A percentile compares a stretch with the other conserved stretches of the same genome.
phyloP scores from a whole-genome alignment of 2,329 filamentous ascomycete species.

The Paecilomyces variotii region DNA sequence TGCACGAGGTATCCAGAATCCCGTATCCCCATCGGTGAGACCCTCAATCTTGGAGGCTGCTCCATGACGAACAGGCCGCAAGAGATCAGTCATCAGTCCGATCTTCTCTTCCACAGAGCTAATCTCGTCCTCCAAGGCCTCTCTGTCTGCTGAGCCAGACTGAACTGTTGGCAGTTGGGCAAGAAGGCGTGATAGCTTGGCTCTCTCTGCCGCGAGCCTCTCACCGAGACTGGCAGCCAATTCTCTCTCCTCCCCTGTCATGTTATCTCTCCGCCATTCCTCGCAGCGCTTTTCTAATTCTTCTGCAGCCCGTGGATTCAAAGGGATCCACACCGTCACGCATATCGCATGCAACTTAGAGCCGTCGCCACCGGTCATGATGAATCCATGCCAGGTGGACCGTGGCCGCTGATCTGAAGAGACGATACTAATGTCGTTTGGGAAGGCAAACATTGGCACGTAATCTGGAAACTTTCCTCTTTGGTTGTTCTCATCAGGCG shows the following conservation, averaged over 20 bases:
- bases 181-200: slow-evolving; percentile 80
- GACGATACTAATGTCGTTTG: slow-evolving; percentile 94
- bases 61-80: slow-evolving; percentile 84
- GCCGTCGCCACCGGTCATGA: slow-evolving; percentile 91
- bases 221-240: slow-evolving; percentile 86
- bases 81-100: slow-evolving; percentile 87
- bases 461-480: slow-evolving; percentile 91
- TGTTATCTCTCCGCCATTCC: slow-evolving; percentile 81
- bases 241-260: slow-evolving; percentile 96
- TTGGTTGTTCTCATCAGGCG: slow-evolving; percentile 69
- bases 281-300: slow-evolving; percentile 68
- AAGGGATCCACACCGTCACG: slow-evolving; percentile 83
- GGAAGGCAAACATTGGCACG: slow-evolving; percentile 98
- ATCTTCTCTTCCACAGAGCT: slow-evolving; percentile 97
- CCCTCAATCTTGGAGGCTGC: slow-evolving; percentile 97
- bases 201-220: slow-evolving; percentile 76
- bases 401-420: slow-evolving; percentile 88
- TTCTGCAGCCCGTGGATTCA: slow-evolving; percentile 73
- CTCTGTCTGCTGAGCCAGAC: slow-evolving; percentile 73
- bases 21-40: slow-evolving; percentile 87
- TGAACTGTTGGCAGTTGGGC: slow-evolving; percentile 71
- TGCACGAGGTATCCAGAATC: slow-evolving; percentile 88
- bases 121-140: slow-evolving; percentile 86
- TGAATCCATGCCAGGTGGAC: slow-evolving; percentile 98
- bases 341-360: slow-evolving; percentile 88